These are phyloP conservation scores for Saccharum hybrid DNA, from an alignment of 202 grass and related monocot genomes.

Conservation along the genomic window DNA sequence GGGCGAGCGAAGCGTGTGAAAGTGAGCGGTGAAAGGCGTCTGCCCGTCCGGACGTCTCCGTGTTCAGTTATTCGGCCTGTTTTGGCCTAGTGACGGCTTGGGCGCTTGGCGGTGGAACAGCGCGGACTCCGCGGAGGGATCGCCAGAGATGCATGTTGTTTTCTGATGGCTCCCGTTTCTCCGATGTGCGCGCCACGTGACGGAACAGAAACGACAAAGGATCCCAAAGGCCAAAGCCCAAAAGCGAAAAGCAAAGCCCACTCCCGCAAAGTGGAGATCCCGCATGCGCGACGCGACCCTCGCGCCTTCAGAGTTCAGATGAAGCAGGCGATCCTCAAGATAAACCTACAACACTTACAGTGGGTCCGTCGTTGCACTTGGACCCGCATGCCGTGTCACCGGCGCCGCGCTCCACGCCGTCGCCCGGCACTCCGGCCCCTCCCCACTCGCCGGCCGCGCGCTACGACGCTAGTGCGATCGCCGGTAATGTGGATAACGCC, in stretches of 20 bases:
- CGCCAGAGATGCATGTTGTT: no score
- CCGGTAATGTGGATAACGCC: no score
- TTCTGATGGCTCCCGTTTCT: no score
- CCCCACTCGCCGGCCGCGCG: background rate
- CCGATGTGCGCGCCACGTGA: constrained; percentile 13
- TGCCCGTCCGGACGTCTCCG: no score
- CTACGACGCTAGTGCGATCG: background rate
- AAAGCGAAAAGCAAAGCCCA: constrained; percentile 2
- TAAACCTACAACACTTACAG: background rate
- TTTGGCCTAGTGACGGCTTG: no score
- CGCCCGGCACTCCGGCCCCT: background rate
- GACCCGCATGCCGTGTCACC: background rate
- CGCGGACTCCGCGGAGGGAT: no score
- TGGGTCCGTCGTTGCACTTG: background rate
- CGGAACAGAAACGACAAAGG: background rate
- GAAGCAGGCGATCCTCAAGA: background rate
- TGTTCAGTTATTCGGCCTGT: no score
- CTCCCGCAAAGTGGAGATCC: constrained; percentile 3
- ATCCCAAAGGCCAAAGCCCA: background rate
- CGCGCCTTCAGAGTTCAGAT: background rate
- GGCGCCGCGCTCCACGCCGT: background rate
- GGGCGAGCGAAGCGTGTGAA: no score
- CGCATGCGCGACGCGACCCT: no score
- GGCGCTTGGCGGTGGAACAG: no score
- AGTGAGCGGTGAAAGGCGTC: no score